Evolutionary conservation across 805 yeast species (phyloP).

Genomic region (Saturnispora dispora): DNA sequence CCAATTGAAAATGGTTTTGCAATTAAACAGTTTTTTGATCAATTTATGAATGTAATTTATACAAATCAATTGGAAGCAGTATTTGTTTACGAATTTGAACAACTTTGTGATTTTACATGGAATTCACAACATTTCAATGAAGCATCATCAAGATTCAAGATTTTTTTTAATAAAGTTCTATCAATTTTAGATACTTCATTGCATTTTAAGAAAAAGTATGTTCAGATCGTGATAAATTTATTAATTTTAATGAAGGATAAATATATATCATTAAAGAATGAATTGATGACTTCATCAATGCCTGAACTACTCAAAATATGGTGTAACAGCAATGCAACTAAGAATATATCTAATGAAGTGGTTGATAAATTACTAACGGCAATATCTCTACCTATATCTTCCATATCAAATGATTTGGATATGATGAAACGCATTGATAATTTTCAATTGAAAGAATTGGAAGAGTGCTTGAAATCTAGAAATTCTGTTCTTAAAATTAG

Average conservation of each 20-base stretch:
- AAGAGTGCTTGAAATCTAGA: constrained; percentile 7
- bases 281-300: constrained; percentile 13
- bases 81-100: constrained; percentile 43
- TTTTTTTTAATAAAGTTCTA: constrained; percentile 40
- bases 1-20: constrained; percentile 27
- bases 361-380: constrained; percentile 16
- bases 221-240: constrained; percentile 34
- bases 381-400: constrained; percentile 9
- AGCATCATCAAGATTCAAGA: constrained; percentile 30
- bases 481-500: constrained; percentile 1
- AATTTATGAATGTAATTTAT: constrained; percentile 56
- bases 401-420: constrained; percentile 8
- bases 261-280: constrained; percentile 24
- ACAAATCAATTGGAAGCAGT: constrained; percentile 55
- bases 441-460: constrained; percentile 8
- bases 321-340: constrained; percentile 29
- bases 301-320: constrained; percentile 23
- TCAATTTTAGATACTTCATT: constrained; percentile 51
- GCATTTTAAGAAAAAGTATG: constrained; percentile 48
- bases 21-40: constrained; percentile 40
- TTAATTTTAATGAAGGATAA: constrained; percentile 32
- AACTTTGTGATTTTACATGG: constrained; percentile 23
- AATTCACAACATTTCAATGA: background rate
- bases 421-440: constrained; percentile 1
- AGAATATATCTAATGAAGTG: constrained; percentile 25